Conservation (phyloP, 2,329 filamentous ascomycete species). For the Aureobasidium musti region DNA sequence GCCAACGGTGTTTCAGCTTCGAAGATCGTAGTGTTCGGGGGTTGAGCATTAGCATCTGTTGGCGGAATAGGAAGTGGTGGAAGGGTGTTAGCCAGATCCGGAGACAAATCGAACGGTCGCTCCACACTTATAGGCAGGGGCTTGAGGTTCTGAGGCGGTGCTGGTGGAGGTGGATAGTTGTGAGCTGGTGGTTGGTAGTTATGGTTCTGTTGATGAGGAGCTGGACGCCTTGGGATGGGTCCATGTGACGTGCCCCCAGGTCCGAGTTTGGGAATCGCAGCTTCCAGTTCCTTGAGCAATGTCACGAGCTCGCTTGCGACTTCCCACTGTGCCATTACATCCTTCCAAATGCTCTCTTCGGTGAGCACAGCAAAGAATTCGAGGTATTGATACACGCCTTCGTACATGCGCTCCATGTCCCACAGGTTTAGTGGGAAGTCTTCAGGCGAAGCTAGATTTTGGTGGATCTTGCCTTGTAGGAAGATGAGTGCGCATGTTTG, state of each 20-base stretch:
- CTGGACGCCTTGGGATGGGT: slow-evolving; percentile 24
- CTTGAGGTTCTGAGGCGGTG: slow-evolving; percentile 21
- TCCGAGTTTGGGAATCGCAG: slow-evolving; percentile 76
- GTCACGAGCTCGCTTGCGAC: slow-evolving; percentile 85
- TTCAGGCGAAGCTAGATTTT: slow-evolving; percentile 70
- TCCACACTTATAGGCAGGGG: slow-evolving; percentile 56
- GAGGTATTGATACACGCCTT: slow-evolving; percentile 89
- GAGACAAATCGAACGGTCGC: slow-evolving; percentile 61
- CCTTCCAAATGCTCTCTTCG: slow-evolving; percentile 79
- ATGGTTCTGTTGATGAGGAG: background rate
- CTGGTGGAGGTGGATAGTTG: slow-evolving; percentile 6
- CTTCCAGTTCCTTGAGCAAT: slow-evolving; percentile 81
- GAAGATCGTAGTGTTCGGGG: slow-evolving; percentile 44
- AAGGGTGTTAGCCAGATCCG: slow-evolving; percentile 39
- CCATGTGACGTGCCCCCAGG: slow-evolving; percentile 45
- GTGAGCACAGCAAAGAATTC: slow-evolving; percentile 91
- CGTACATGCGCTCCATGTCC: slow-evolving; percentile 97
- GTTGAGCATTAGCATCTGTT: slow-evolving; percentile 46
- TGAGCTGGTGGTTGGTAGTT: background rate
- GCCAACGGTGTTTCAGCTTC: slow-evolving; percentile 47
- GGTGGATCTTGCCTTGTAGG: slow-evolving; percentile 84
- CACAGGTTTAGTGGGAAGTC: slow-evolving; percentile 94
- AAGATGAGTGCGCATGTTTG: slow-evolving; percentile 95
- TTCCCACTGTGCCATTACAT: slow-evolving; percentile 88
- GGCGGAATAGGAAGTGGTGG: slow-evolving; percentile 45